These are phyloP conservation scores for Diaporthe eres DNA, from an alignment of 2,329 filamentous ascomycete genomes.

Conservation along the genomic window DNA sequence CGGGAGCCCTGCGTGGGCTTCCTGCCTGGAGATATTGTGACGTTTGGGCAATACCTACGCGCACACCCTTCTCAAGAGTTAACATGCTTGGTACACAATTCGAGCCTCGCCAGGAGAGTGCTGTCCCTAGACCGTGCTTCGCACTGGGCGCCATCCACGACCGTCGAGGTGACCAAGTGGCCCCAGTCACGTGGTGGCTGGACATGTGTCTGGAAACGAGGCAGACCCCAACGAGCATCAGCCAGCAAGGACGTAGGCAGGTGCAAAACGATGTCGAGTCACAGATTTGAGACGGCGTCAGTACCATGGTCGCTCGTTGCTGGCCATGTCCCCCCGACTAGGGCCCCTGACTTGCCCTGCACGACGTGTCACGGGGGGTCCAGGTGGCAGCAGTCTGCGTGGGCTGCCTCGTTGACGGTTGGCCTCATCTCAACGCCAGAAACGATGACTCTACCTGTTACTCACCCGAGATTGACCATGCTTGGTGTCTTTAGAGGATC, in stretches of 20 bases:
- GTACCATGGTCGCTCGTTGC: neutral
- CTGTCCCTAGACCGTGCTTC: neutral
- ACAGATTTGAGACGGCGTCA: neutral
- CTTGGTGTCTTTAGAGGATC: neutral
- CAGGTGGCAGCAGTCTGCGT: neutral
- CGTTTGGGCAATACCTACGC: neutral
- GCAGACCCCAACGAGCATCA: neutral
- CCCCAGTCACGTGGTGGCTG: neutral
- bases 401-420: neutral
- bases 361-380: neutral
- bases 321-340: neutral
- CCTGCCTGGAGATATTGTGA: neutral
- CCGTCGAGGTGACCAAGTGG: neutral
- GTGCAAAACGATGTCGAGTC: neutral
- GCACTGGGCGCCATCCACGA: neutral
- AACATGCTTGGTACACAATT: neutral
- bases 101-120: neutral
- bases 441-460: neutral
- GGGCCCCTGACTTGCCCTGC: neutral
- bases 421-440: too few relatives aligned
- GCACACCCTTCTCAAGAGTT: slow-evolving; percentile 6
- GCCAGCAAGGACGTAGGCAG: neutral
- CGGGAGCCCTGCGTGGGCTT: neutral
- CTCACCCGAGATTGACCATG: neutral
- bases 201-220: neutral